Base-by-base conservation (phyloP, 768 basidiomycete species). In the Astraeus odoratus region DNA sequence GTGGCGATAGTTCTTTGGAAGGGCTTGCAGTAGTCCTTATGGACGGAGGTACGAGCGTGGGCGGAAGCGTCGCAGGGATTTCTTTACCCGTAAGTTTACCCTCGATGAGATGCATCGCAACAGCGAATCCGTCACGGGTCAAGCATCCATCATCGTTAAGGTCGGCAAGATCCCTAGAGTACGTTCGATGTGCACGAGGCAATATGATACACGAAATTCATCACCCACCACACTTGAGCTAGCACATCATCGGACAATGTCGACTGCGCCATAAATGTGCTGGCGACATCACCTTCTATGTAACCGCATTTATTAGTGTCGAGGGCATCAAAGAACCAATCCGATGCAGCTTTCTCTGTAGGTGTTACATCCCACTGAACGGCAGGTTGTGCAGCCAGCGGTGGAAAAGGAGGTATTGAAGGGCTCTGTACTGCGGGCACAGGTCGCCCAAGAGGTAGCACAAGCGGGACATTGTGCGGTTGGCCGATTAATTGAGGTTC, bases 311-410 rank as follows among this genome's bases (percentile, higher is more conserved):
- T 80, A 50, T 76, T 73, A 13, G 74, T 63, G 61, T 99, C 96
- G 30, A 98, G 73, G n/a, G 69, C 70, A 47, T 85, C 80, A 59
- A 97, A 99, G 66, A 81, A 83, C 9, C 67, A 68, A 63, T 98
- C 93, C 1, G 86, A 70, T 16, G 67, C 73, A 1, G 80, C 75
- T 60, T 96, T 98, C 60, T 93, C 93, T 3, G 72, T 63, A 0
- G 83, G 66, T 1, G 84, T 83, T 18, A 99, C 80, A 59, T 93
- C 92, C 96, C 96, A 98, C n/a, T n/a, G n/a, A n/a, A n/a, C n/a
- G n/a, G n/a, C n/a, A n/a, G n/a, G n/a, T 2, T 64, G 68, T 3
- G 59, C 52, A 45, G 51, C 45, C 2, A 57, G 54, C 20, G 63
- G 61, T 13, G 64, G 45, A 13, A 65, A 65, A n/a, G 52, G 41